Base-by-base conservation (phyloP, 108 stramenopile genomes). In the Craspedostauros australis region DNA sequence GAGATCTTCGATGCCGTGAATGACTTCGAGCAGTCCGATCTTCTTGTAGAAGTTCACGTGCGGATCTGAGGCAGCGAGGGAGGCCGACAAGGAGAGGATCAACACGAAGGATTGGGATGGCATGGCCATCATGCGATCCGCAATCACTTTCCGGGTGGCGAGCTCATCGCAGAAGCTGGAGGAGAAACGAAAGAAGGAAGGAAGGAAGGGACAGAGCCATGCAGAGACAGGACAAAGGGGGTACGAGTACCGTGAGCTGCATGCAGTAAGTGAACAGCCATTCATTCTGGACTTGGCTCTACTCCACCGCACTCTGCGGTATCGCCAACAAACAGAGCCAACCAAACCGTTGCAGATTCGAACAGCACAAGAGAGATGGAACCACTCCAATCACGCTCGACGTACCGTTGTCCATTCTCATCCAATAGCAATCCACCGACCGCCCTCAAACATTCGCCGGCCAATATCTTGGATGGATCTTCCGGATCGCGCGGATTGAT, bases 401-500 rank as follows among this genome's bases (percentile, higher is more conserved):
- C 34, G 12, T 36, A 36, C 15, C 67, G 55, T 55, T 68, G 18
- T 0, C 75, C 79, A 50, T 73, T 44, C 3, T 25, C 19, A 39
- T 73, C 73, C 8, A 77, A 49, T 23, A 82, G 54, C 29, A 77
- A 61, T 6, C 75, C 79, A 36, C 80, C 91, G 7, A 70, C 52
- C 36, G 84, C 91, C 19, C 91, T 74, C 47, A 93, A 52, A n/a
- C 77, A 50, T 50, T 95, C 95, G 5, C 90, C 75, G 9, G 68
- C 68, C 65, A 34, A 64, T 23, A 94, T 52, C 42, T 94, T 94
- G 41, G 58, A 78, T 2, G 73, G 79, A 67, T 86, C 86, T 1
- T 45, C 31, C 5, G 91, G 95, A 63, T 95, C 82, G 21, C 64
- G 50, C 22, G 95, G 93, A 57, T 94, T 89, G 2, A 96, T 83